Conservation (phyloP, 2,329 filamentous ascomycete species). For the Periconia digitata region DNA sequence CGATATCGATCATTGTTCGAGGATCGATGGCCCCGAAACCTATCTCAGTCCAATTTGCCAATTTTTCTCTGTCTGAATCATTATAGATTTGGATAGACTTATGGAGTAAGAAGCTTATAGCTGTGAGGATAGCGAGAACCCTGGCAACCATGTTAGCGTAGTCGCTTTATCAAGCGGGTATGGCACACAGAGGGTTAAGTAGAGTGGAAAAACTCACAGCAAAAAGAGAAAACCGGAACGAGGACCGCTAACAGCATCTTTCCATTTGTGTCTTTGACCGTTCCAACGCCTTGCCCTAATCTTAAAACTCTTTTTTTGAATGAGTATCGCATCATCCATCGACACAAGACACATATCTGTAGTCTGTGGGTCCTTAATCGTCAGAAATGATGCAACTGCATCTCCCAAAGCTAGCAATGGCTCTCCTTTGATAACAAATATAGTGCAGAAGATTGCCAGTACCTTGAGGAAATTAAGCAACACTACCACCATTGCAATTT, state of each 20-base stretch:
- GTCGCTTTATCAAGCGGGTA: too few species aligned
- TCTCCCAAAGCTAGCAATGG: conserved; percentile 27
- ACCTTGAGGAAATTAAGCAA: conserved; percentile 23
- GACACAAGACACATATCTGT: conserved; percentile 16
- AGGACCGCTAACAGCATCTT: conserved; percentile 13
- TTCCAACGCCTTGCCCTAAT: conserved; percentile 10
- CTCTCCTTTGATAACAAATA: conserved; percentile 14
- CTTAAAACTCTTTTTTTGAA: conserved; percentile 2
- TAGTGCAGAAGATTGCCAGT: conserved; percentile 16
- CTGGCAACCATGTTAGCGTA: conserved; percentile 2
- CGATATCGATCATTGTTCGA: conserved; percentile 3
- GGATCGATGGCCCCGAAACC: conserved; percentile 16
- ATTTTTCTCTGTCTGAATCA: neutral
- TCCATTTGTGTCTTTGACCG: conserved; percentile 8
- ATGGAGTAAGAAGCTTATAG: neutral
- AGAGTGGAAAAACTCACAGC: conserved; percentile 8
- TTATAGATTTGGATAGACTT: conserved; percentile 5
- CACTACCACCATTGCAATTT: conserved; percentile 14
- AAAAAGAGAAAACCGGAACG: conserved; percentile 7
- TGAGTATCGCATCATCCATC: conserved; percentile 3
- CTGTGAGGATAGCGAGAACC: conserved; percentile 1
- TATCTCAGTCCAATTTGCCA: conserved; percentile 6
- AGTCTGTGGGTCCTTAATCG: conserved; percentile 11
- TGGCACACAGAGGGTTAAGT: neutral
- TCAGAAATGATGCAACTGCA: conserved; percentile 22